Base-by-base conservation (phyloP, 495 filamentous ascomycete genomes). In the Penicillium bovifimosum region DNA sequence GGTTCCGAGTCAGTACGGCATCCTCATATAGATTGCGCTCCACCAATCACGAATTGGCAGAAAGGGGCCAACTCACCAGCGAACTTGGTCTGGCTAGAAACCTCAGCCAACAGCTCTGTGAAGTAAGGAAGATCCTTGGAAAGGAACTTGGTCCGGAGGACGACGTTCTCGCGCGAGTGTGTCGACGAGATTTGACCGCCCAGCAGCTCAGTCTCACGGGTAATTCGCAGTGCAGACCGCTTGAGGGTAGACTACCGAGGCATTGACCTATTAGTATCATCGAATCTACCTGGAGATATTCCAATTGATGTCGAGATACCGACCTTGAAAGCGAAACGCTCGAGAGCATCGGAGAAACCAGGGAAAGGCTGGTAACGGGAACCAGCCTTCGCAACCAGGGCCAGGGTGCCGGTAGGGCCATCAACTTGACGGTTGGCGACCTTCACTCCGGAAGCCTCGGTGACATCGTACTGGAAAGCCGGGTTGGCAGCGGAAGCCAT, bases 311-410 rank as follows among this genome's bases (percentile, higher is more conserved):
- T n/a, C 24, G 24, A 28, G 40, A 20, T 34, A 77, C 84, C 53
- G 68, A 93, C 93, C 87, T 93, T 92, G 86, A 96, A 99, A 50
- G 93, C 91, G 73, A 89, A 97, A 65, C 88, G 84, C 74, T 93
- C 86, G 56, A 99, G 77, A 26, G 86, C 91, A 58, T 95, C 87
- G 50, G 91, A 83, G 66, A 95, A 82, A 45, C 95, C 93, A 60
- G 93, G 95, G 52, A 86, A 77, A 39, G 84, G 79, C 78, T 99
- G 82, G 75, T 91, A 97, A 69, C 93, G 79, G 60, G 91, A 90
- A 64, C 93, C 93, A 53, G 88, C 93, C 72, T 92, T 93, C 42
- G 90, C 83, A 66, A 97, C 90, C 58, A 99, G 66, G 32, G 90
- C 91, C 58, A 99, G 79, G 55, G 86, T 90, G 40, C 89, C 90